Base-by-base conservation (phyloP, 768 basidiomycete genomes). In the Suillus occidentalis region DNA sequence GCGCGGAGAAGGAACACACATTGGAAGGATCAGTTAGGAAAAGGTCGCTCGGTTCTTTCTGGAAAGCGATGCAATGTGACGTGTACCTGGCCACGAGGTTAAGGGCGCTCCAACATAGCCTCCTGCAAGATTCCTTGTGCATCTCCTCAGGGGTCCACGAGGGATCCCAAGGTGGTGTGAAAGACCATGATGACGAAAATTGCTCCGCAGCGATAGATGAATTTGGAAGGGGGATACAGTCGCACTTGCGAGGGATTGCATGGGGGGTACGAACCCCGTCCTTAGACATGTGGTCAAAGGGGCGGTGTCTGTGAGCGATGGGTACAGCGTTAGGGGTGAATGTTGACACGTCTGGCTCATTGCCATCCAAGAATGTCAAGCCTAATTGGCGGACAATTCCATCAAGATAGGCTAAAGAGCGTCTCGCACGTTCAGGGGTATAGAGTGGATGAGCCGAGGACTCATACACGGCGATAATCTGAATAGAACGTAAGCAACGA, bases 381-480 rank as follows among this genome's bases (percentile, higher is more conserved):
- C 78, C 73, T 2, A 89, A 78, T 3, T 74, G 74, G n/a, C 80
- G 81, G 65, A 94, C 84, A 63, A 92, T 85, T 37, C 81, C 79
- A 72, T 94, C 92, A 39, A 93, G 80, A 28, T 82, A 78, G 47
- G 83, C 72, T 12, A 94, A 78, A 0, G 90, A 81, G 22, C 75
- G 75, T 25, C 80, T 78, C 13, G 86, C 83, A 16, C 87, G 83
- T 25, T 84, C 82, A 5, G 83, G 79, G 25, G 82, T 83, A 71
- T 91, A 84, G 50, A 83, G 78, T 7, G 90, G 90, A 65, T 93
- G 89, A 6, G 88, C 84, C 1, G 89, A 92, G 0, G 85, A 84
- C 73, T 94, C 92, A 69, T 91, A 94, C 3, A 94, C 78, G 6
- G 91, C 89, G 10, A 93, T 81, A 58, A 94, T 85, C 91, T 91